Evolutionary conservation across 192 early-diverging fungal genomes (phyloP), one percentile per base, ranked within the genome.

Genomic region (Entrophospora sp.): DNA sequence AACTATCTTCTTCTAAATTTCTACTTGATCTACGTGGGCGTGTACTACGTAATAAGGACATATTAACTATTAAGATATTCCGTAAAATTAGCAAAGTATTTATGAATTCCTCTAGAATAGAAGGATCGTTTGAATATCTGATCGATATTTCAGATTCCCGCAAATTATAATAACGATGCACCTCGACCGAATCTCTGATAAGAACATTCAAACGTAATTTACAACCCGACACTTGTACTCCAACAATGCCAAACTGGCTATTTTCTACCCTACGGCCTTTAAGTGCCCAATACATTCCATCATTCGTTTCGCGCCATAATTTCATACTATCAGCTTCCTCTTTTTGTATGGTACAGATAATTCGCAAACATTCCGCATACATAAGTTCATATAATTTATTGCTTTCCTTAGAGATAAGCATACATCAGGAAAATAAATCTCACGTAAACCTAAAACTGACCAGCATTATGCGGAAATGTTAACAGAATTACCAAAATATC

Each of bases 31-130:
- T 27, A 27, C 2, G 51, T 27, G 6, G 5, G 5, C 12, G 25
- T 53, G 51, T 27, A 53, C 51, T 53, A 18, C 25, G 24, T 32
- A 53, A 32, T 53, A 20, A 18, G 1, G 51, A 53, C 51, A 53
- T 53, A 53, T 53, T 53, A 53, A 53, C 51, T 31, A 56, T 35
- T n/a, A n/a, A n/a, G n/a, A n/a, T n/a, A n/a, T n/a, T n/a, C n/a
- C n/a, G n/a, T n/a, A 10, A 42, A 42, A 42, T 42, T 42, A 42
- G 40, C 40, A 56, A 56, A 35, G 32, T 56, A 56, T 36, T 14
- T 56, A 56, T 35, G 4, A 56, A 37, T 22, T 56, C 32, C 6
- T 9, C 28, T 56, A 56, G n/a, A 56, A 35, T 16, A 22, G 16
- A 56, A 56, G 53, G 5, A 53, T 53, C 24, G 25, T 53, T 35